These are phyloP conservation scores for Paramyrothecium roridum DNA, from an alignment of 2,329 filamentous ascomycete genomes.

Conservation along the genomic window DNA sequence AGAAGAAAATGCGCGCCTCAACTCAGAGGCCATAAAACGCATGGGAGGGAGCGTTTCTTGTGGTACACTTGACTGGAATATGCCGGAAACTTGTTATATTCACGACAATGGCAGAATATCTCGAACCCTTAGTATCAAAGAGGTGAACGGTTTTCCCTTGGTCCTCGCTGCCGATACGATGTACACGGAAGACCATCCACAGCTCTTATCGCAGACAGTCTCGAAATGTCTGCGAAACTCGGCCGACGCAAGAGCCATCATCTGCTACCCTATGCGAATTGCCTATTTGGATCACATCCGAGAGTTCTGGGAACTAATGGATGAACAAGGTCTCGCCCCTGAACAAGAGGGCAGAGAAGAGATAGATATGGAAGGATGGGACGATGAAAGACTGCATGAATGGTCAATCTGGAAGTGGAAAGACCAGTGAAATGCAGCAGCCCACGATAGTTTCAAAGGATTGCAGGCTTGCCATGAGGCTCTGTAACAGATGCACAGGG, in stretches of 20 bases:
- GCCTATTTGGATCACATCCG: not conserved
- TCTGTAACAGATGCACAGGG: too few relatives aligned
- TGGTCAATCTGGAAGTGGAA: conserved; percentile 2
- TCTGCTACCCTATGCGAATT: not conserved
- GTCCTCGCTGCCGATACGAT: not conserved
- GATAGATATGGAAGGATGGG: not conserved
- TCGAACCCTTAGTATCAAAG: not conserved
- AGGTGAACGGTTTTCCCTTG: not conserved
- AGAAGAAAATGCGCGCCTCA: not conserved
- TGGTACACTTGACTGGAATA: not conserved
- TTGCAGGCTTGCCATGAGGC: too few relatives aligned
- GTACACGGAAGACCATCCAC: conserved; percentile 1
- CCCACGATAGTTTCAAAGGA: too few relatives aligned
- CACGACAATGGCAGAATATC: not conserved
- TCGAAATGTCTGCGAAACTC: not conserved
- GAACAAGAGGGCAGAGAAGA: not conserved
- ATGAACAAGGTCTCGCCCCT: not conserved
- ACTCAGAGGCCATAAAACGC: not conserved
- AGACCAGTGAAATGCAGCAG: not conserved
- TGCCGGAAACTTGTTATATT: not conserved
- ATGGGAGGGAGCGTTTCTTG: not conserved
- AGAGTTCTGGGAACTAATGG: conserved; percentile 1
- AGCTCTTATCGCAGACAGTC: not conserved
- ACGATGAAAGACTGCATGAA: conserved; percentile 1
- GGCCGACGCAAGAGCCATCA: not conserved